These are phyloP conservation scores for Penicillium sp. DNA, from an alignment of 2,329 filamentous ascomycete species.

Conservation along the genomic window DNA sequence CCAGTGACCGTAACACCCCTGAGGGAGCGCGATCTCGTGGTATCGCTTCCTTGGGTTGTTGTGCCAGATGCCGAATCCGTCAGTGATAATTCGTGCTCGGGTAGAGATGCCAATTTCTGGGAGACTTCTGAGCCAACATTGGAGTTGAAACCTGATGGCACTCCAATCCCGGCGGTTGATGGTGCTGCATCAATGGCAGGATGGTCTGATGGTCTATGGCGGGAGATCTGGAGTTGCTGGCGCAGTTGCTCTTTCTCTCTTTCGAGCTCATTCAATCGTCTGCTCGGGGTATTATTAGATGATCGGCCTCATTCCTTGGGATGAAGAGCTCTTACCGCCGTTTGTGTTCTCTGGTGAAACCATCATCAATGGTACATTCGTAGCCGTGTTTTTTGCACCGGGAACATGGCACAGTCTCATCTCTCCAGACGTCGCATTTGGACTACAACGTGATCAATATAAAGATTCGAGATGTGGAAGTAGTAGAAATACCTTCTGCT, in stretches of 20 bases:
- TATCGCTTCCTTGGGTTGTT: constrained; percentile 15
- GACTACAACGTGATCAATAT: constrained; percentile 25
- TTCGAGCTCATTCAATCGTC: constrained; percentile 41
- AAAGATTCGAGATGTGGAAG: background rate
- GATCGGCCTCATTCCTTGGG: background rate
- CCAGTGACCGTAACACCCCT: constrained; percentile 32
- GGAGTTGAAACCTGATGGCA: constrained; percentile 14
- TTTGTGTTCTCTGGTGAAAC: constrained; percentile 47
- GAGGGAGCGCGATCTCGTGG: constrained; percentile 33
- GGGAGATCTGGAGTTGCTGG: constrained; percentile 32
- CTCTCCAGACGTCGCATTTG: constrained; percentile 43
- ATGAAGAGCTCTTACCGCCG: constrained; percentile 31
- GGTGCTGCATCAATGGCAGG: constrained; percentile 33
- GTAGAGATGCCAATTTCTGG: constrained; percentile 18
- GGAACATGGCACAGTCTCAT: constrained; percentile 37
- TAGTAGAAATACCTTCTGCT: constrained; percentile 42
- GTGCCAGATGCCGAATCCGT: constrained; percentile 12
- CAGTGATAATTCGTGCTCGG: constrained; percentile 24
- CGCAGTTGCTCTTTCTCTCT: constrained; percentile 41
- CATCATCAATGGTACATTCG: constrained; percentile 43
- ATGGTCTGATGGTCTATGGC: constrained; percentile 19
- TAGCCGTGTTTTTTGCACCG: constrained; percentile 41
- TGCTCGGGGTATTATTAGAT: constrained; percentile 12
- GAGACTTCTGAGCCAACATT: constrained; percentile 5
- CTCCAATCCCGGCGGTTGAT: constrained; percentile 33